phyloP scores from a whole-genome alignment of 257 asterid species.

The Solanum appendiculatum region DNA sequence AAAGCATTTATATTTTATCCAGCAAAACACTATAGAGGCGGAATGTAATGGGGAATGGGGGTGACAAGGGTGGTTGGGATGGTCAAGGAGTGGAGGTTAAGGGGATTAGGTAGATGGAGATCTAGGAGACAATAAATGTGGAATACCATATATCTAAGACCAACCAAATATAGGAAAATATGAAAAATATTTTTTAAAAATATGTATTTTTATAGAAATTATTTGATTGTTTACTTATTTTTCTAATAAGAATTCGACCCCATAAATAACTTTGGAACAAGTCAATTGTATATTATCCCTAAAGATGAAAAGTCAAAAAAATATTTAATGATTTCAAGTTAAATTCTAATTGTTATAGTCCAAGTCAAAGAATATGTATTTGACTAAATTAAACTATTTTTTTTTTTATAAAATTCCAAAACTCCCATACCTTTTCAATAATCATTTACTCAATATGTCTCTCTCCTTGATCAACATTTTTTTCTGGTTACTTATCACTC shows the following conservation, averaged over 20 bases:
- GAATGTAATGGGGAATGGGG: not conserved
- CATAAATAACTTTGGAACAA: not conserved
- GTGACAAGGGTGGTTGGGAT: not conserved
- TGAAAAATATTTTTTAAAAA: no score
- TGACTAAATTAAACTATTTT: not conserved
- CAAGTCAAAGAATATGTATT: not conserved
- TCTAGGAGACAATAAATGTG: not conserved
- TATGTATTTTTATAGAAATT: not conserved
- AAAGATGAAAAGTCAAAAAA: not conserved
- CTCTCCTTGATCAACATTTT: not conserved
- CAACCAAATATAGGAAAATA: no score
- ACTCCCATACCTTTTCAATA: not conserved
- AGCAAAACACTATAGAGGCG: not conserved
- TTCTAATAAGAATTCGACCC: not conserved
- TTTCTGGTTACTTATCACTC: not conserved
- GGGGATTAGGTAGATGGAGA: not conserved
- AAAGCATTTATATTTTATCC: no score
- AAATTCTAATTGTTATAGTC: not conserved
- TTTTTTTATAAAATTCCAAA: not conserved
- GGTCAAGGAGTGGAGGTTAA: not conserved
- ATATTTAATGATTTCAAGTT: not conserved
- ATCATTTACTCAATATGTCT: not conserved
- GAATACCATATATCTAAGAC: no score
- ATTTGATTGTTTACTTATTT: not conserved
- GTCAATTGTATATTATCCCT: not conserved